A percentile compares a stretch with the other conserved stretches of the same genome.
phyloP scores from a whole-genome alignment of 192 early-diverging fungal genomes.

The Kappamyces sp. region DNA sequence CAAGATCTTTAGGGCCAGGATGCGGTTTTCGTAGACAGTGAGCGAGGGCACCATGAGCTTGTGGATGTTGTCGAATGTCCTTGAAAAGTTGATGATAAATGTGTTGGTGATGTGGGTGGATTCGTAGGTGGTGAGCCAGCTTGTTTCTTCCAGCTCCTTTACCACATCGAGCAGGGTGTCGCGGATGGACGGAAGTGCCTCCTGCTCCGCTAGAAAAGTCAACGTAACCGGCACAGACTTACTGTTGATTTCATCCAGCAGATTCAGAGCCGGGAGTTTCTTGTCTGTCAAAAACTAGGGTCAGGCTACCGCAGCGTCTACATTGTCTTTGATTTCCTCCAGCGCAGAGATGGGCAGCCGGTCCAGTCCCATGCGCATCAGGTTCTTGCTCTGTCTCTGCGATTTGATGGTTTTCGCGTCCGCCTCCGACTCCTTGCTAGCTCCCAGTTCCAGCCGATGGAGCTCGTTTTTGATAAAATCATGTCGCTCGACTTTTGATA shows the following conservation, averaged over 20 bases:
- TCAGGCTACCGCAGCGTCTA: background rate
- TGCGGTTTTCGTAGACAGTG: conserved; percentile 25
- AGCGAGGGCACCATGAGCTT: conserved; percentile 21
- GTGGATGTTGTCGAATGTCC: conserved; percentile 31
- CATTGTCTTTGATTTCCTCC: conserved; percentile 10
- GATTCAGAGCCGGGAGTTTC: background rate
- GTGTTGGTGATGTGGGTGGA: conserved; percentile 28
- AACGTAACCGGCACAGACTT: background rate
- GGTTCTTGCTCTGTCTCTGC: background rate
- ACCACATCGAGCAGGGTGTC: conserved; percentile 12
- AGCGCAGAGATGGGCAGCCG: conserved; percentile 5
- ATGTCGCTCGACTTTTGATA: conserved; percentile 10
- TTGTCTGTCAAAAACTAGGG: conserved; percentile 9
- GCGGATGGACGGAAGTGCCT: background rate
- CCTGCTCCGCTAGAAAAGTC: background rate
- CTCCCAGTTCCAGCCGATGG: background rate
- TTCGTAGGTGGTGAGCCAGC: conserved; percentile 30
- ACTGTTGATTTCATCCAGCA: conserved; percentile 14
- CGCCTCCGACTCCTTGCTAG: background rate
- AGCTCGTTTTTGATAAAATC: conserved; percentile 6
- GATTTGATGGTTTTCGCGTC: conserved; percentile 4
- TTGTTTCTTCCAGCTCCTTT: conserved; percentile 26
- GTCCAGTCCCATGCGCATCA: conserved; percentile 7
- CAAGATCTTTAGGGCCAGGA: conserved; percentile 29
- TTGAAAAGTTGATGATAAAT: conserved; percentile 41